phyloP scores from a whole-genome alignment of 2,329 filamentous ascomycete genomes.

The Colletotrichum neosansevieriae region DNA sequence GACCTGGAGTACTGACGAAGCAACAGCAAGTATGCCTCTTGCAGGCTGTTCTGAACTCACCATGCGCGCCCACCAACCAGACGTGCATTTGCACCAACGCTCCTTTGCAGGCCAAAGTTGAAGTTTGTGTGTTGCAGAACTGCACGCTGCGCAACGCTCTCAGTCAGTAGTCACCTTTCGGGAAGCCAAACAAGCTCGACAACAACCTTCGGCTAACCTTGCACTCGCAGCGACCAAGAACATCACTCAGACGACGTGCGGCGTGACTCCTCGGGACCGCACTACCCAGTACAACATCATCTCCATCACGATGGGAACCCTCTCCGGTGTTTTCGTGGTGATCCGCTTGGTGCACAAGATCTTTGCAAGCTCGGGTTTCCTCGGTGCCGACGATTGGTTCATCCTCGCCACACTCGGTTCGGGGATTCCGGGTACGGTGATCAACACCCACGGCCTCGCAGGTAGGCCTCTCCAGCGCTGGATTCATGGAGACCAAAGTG shows the following conservation, averaged over 20 bases:
- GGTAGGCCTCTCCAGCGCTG: too few species aligned
- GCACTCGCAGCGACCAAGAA: constrained; percentile 38
- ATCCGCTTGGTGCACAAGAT: constrained; percentile 55
- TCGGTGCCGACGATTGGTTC: constrained; percentile 55
- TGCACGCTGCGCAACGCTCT: constrained; percentile 50
- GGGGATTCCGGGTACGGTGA: constrained; percentile 47
- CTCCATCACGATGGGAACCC: constrained; percentile 48
- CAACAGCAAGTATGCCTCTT: constrained; percentile 46
- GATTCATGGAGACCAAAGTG: too few species aligned
- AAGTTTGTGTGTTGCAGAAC: constrained; percentile 45
- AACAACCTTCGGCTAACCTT: background rate
- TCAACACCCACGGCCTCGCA: constrained; percentile 49
- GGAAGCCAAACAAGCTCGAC: background rate
- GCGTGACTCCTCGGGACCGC: constrained; percentile 47
- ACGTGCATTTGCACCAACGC: constrained; percentile 50
- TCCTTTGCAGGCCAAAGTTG: constrained; percentile 44
- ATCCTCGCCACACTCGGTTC: constrained; percentile 46
- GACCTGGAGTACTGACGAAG: background rate
- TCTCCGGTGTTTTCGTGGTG: constrained; percentile 55
- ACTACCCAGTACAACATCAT: constrained; percentile 50
- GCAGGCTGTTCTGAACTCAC: constrained; percentile 43
- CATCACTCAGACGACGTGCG: constrained; percentile 45
- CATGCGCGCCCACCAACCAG: constrained; percentile 45
- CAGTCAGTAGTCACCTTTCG: constrained; percentile 44
- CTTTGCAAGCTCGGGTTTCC: constrained; percentile 49